A percentile compares a stretch with the other conserved stretches of the same genome.
Evolutionary conservation across 2,329 filamentous ascomycete genomes (phyloP).

Genomic region (Venturia oleaginea): DNA sequence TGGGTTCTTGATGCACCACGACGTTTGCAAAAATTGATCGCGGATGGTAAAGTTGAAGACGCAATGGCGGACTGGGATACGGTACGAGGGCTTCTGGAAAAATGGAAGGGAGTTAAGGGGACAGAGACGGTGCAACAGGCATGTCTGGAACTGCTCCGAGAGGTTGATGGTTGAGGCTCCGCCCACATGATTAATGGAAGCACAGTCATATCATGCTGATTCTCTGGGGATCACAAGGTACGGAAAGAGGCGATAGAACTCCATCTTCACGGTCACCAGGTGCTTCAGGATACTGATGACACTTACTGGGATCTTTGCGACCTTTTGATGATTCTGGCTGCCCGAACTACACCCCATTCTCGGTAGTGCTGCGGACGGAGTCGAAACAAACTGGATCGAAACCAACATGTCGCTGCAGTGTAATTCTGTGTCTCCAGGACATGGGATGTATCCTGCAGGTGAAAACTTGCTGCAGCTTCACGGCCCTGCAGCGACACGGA

Average conservation of each 20-base stretch:
- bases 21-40: constrained; percentile 48
- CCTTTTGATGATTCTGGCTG: not conserved
- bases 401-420: not conserved
- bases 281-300: not conserved
- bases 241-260: not conserved
- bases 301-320: not conserved
- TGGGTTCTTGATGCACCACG: constrained; percentile 55
- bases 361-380: not conserved
- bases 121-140: constrained; percentile 30
- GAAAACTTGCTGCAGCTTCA: not conserved
- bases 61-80: constrained; percentile 45
- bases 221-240: not conserved
- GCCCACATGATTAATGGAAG: no score
- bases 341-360: not conserved
- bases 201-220: no score
- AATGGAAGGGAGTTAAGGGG: constrained; percentile 36
- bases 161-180: constrained; percentile 8
- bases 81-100: constrained; percentile 31
- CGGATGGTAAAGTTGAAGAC: constrained; percentile 50
- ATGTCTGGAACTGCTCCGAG: constrained; percentile 27
- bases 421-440: not conserved
- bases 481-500: not conserved
- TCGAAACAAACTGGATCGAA: not conserved
- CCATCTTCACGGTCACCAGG: not conserved
- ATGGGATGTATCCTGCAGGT: not conserved